Base-by-base conservation (phyloP, 345 rosid species). In the Trapa incisa region DNA sequence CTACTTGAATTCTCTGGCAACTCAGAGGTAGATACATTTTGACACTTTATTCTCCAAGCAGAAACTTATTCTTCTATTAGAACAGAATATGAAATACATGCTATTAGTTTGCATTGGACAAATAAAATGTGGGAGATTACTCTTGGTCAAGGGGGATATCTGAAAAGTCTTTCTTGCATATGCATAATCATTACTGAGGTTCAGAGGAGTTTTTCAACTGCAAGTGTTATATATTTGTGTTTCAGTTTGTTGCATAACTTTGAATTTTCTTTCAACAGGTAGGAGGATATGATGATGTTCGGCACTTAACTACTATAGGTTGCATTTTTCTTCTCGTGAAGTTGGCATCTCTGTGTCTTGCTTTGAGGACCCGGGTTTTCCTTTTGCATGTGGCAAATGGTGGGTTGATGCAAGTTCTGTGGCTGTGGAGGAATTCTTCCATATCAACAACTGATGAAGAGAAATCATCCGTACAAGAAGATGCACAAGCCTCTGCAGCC, bases 361-460 rank as follows among this genome's bases (percentile, higher is more conserved):
- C 71, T 0, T 29, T 75, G 33, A 56, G 54, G 42, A 29, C 72
- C 1, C 68, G 54, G 10, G 71, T 74, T 8, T 68, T 85, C 54
- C 80, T 86, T 65, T 64, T 74, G 69, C 83, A 83, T 72, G 78
- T 81, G 57, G 81, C 80, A 15, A 83, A 86, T 73, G 87, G 87
- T 11, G 90, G 84, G 33, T 58, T 86, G 68, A 71, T 81, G 84
- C 87, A 86, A 74, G 75, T 68, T 67, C 68, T 81, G 57, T 80
- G 86, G 86, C 75, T 67, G 11, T 83, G 81, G 87, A 80, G 71
- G 71, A 64, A 54, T 64, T 61, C 47, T 47, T 32, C 37, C 16
- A 70, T 52, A 35, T 72, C 63, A 68, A 63, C 70, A 58, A 62
- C 41, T 29, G 29, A 37, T 10, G 67, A 61, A 64, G 47, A 64